Evolutionary conservation across 2,329 filamentous ascomycete genomes (phyloP), one percentile per base, ranked within the genome.

Genomic region (Ceratocystis ficicola): DNA sequence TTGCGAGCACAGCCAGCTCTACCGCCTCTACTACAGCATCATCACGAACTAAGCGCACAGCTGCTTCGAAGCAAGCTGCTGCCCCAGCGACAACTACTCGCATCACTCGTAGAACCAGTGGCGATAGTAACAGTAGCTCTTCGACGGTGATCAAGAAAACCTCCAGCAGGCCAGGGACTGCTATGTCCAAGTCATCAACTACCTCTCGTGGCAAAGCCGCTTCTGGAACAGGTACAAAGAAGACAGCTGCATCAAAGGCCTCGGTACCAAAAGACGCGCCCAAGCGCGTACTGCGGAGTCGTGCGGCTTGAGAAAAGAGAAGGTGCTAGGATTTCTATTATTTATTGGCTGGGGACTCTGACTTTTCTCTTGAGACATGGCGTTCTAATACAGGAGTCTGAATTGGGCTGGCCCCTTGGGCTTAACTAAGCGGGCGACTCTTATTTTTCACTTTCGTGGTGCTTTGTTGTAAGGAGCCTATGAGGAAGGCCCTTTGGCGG

Each of bases 111-210:
- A 80, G 76, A 69, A 78, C 77, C 66, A 88, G 85, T 72, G 85
- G 85, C 71, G 78, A 81, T 17, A 88, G 85, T 70, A 83, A 86
- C 65, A 79, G 76, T 4, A 89, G 85, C 73, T 82, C 81, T 15
- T 81, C 83, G 6, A 88, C 86, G 0, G 83, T 88, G 25, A 78
- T 87, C 55, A 81, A 81, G 73, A 86, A 83, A 73, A 74, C 76
- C 2, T 73, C 73, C 20, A 66, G 64, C n/a, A 52, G 64, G 44
- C 64, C 64, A 8, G 73, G 78, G 1, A 72, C 77, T 0, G 71
- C 74, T 2, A 68, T 76, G 2, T 67, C 73, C 1, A 85, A 81
- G 72, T 65, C 60, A 5, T 62, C 48, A 8, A 64, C 65, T 17
- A 63, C 61, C 25, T 65, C 66, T 25, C 63, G 66, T 12, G 63